Evolutionary conservation across 75 land plant genomes (phyloP).

Genomic region (Pseudotsuga menziesii): DNA sequence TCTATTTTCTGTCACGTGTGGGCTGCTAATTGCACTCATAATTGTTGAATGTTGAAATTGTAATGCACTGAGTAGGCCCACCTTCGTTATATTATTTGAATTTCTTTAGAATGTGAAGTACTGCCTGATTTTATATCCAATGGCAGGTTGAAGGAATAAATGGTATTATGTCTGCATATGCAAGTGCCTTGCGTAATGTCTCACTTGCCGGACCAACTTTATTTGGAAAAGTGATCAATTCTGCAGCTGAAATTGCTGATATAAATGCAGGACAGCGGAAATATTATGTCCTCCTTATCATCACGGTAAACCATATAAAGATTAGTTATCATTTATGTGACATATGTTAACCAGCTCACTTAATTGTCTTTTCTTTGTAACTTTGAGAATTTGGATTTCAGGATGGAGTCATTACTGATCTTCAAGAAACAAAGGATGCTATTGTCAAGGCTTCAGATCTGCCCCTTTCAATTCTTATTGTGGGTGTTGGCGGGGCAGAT

Average conservation of each 20-base stretch:
- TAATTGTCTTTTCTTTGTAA: slow-evolving; percentile 1
- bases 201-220: slow-evolving; percentile 81
- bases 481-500: slow-evolving; percentile 98
- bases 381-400: slow-evolving; percentile 15
- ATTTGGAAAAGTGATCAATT: slow-evolving; percentile 69
- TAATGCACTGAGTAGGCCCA: not conserved
- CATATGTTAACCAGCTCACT: not conserved
- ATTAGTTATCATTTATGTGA: not conserved
- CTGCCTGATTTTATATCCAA: not conserved
- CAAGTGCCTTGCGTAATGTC: slow-evolving; percentile 53
- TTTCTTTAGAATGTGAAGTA: not conserved
- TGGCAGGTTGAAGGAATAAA: slow-evolving; percentile 68
- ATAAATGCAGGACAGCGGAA: slow-evolving; percentile 29
- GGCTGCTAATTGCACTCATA: not conserved
- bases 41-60: not conserved
- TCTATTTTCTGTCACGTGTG: not conserved
- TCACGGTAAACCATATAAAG: slow-evolving; percentile 48
- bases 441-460: slow-evolving; percentile 80
- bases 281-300: slow-evolving; percentile 78
- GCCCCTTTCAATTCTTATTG: slow-evolving; percentile 87
- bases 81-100: not conserved
- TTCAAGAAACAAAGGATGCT: slow-evolving; percentile 90
- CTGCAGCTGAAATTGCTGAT: slow-evolving; percentile 61
- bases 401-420: slow-evolving; percentile 98
- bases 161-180: slow-evolving; percentile 75